Percentiles rank a stretch among this genome's conserved stretches.
Evolutionary conservation across 305 asterid genomes (phyloP).

Genomic region (Rubia tinctorum): DNA sequence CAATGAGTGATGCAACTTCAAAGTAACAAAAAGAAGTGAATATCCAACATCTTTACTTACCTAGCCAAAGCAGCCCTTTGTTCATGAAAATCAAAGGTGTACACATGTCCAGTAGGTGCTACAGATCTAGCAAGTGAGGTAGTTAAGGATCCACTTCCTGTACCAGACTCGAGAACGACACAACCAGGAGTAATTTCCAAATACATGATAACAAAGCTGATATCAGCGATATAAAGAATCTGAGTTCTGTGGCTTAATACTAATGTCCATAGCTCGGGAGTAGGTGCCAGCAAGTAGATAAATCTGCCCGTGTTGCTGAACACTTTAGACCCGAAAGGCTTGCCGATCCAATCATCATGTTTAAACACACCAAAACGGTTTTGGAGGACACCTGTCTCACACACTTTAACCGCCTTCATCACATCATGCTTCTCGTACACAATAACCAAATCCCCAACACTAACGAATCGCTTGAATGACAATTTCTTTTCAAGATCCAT

Average conservation of each 20-base stretch:
- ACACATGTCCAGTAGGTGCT: conserved; percentile 77
- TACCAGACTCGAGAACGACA: conserved; percentile 89
- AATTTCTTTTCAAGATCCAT: conserved; percentile 41
- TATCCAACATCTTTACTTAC: conserved; percentile 29
- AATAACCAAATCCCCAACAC: conserved; percentile 71
- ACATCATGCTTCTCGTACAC: conserved; percentile 70
- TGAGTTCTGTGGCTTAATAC: conserved; percentile 97
- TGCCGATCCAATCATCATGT: conserved; percentile 92
- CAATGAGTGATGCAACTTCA: neutral
- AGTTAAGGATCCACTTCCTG: conserved; percentile 92
- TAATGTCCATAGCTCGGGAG: conserved; percentile 91
- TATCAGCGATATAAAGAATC: conserved; percentile 86
- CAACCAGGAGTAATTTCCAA: conserved; percentile 92
- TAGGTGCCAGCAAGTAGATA: conserved; percentile 84
- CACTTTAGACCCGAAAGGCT: conserved; percentile 77
- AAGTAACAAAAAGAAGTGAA: neutral
- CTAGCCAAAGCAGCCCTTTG: conserved; percentile 90
- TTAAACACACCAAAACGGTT: conserved; percentile 89
- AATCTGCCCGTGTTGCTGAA: conserved; percentile 75
- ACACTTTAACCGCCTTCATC: conserved; percentile 77
- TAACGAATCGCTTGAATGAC: conserved; percentile 55
- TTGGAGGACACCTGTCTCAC: conserved; percentile 59
- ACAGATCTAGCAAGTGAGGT: conserved; percentile 92
- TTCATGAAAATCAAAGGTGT: conserved; percentile 95
- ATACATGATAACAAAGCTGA: conserved; percentile 87